Percentiles rank a stretch among this genome's conserved stretches.
phyloP scores from a whole-genome alignment of 2,329 filamentous ascomycete species.

The Teratosphaeria pseudoeucalypti region DNA sequence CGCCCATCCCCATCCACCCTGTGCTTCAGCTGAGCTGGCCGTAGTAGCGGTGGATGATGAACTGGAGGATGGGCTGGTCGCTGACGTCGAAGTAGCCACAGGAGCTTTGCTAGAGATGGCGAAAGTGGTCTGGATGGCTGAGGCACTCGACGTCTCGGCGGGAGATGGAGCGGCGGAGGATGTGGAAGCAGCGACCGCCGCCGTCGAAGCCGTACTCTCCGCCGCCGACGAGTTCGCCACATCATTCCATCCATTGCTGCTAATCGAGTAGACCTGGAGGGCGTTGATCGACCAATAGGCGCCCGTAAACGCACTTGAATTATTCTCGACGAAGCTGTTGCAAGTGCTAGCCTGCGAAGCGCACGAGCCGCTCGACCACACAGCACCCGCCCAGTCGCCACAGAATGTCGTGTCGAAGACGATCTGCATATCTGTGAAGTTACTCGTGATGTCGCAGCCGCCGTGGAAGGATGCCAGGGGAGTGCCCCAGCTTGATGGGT shows the following conservation, averaged over 20 bases:
- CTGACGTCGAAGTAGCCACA: not conserved
- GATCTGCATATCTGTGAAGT: slow-evolving; percentile 30
- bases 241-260: not conserved
- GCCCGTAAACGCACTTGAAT: slow-evolving; percentile 26
- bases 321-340: slow-evolving; percentile 23
- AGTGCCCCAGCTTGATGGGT: slow-evolving; percentile 53
- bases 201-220: not conserved
- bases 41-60: not conserved
- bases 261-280: slow-evolving; percentile 28
- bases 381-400: slow-evolving; percentile 29
- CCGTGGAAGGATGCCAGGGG: slow-evolving; percentile 54
- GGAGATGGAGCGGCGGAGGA: slow-evolving; percentile 1
- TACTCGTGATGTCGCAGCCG: slow-evolving; percentile 25
- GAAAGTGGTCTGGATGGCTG: slow-evolving; percentile 4
- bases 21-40: not conserved
- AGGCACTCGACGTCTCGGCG: not conserved
- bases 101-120: slow-evolving; percentile 8
- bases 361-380: slow-evolving; percentile 20
- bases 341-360: slow-evolving; percentile 24
- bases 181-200: not conserved
- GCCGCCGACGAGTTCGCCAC: not conserved
- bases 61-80: not conserved
- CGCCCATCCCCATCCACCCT: not conserved
- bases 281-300: slow-evolving; percentile 34
- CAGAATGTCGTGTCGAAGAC: slow-evolving; percentile 56